Evolutionary conservation across 441 rosid genomes (phyloP).

Genomic region (Pelargonium fulgidum): DNA sequence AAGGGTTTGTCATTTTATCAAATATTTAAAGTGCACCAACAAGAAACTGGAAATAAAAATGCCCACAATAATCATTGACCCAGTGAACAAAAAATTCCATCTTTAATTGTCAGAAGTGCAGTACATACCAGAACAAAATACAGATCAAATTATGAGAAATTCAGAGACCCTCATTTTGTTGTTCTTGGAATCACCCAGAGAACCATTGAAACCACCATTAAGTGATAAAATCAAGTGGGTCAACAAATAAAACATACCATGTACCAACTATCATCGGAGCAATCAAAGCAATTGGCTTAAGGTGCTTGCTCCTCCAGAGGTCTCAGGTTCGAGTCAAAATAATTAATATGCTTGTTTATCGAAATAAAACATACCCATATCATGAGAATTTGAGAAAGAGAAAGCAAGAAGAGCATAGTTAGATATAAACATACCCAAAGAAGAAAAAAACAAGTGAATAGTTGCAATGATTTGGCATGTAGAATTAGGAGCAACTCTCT

Average conservation of each 20-base stretch:
- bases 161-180: conserved; percentile 3
- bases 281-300: too few species aligned
- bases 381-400: too few species aligned
- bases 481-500: conserved; percentile 7
- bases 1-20: background rate
- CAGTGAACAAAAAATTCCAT: background rate
- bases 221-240: too few species aligned
- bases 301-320: too few species aligned
- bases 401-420: background rate
- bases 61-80: too few species aligned
- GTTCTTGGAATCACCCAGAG: conserved; percentile 3
- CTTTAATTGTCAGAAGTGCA: background rate
- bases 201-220: background rate
- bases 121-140: background rate
- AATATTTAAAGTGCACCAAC: background rate
- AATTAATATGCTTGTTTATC: too few species aligned
- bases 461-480: conserved; percentile 15
- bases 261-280: too few species aligned
- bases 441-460: background rate
- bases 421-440: background rate
- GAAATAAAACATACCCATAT: too few species aligned
- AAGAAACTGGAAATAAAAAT: background rate
- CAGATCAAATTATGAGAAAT: background rate
- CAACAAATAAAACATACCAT: too few species aligned
- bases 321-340: too few species aligned